Base-by-base conservation (phyloP, 2,329 filamentous ascomycete genomes). In the Thielaviopsis cerberus region DNA sequence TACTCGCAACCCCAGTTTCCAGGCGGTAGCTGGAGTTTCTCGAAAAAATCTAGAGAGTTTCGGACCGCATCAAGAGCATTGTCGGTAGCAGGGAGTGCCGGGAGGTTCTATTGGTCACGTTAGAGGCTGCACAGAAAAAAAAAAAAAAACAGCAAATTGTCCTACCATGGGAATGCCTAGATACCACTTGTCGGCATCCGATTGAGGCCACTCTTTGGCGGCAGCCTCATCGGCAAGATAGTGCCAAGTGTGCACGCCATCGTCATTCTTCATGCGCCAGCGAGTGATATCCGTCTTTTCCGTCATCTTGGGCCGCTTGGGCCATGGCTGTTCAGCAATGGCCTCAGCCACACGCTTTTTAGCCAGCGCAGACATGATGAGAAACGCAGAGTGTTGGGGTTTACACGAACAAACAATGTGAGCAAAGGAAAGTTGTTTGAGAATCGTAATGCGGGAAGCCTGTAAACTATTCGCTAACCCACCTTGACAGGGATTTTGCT, bases 1-100 rank as follows among this genome's bases (percentile, higher is more conserved):
- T 98, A 98, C 69, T 98, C 92, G 72, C 91, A 97, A 4, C 78
- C 92, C 92, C 92, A 98, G 67, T 96, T 88, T 4, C 92, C 92
- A 0, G 88, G 85, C 15, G 85, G 82, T 1, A 96, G 76, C 69
- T 98, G 92, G 24, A 97, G 79, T 62, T 91, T 80, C 59, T 90
- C 86, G 73, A 94, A 95, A 74, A 95, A 97, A 3, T 79, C 74
- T 57, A 97, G 76, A 41, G 85, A 89, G 72, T 98, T 98, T 61
- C 77, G 75, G 2, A 88, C 88, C 4, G 88, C 76, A 63, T 92
- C 80, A 59, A 92, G 75, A 4, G 91, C 84, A 2, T 76, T 89
- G 61, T 81, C 80, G 3, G 91, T 76, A 59, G 76, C 73, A 23
- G 83, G 80, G 0, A 96, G 80, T 4, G 80, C 73, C 0, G 89